These are phyloP conservation scores for Akanthomyces lecanii DNA, from an alignment of 2,329 filamentous ascomycete genomes.

Conservation along the genomic window DNA sequence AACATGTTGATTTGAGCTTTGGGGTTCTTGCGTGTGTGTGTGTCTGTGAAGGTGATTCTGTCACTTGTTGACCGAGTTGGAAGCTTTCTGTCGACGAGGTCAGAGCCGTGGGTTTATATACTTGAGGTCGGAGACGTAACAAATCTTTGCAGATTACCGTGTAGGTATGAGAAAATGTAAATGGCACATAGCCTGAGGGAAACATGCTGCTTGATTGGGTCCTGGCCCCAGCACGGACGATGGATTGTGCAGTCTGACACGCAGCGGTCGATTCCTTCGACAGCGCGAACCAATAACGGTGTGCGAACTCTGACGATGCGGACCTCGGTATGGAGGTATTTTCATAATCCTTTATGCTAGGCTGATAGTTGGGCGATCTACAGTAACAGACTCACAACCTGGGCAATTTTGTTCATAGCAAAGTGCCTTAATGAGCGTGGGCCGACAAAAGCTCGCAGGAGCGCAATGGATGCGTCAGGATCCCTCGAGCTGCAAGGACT, in stretches of 20 bases:
- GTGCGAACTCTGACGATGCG: not conserved
- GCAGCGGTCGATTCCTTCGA: not conserved
- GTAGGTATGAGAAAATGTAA: no score
- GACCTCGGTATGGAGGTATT: not conserved
- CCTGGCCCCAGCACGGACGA: not conserved
- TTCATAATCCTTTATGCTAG: not conserved
- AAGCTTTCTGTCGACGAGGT: no score
- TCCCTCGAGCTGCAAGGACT: not conserved
- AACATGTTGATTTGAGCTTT: constrained; percentile 20
- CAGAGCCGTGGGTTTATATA: not conserved
- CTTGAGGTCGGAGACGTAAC: not conserved
- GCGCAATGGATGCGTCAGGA: not conserved
- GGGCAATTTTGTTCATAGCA: not conserved
- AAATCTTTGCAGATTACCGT: not conserved
- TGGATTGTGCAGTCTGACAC: not conserved
- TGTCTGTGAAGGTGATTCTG: no score
- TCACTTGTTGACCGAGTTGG: no score
- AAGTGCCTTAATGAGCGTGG: not conserved
- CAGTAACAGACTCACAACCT: not conserved
- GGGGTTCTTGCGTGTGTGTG: not conserved
- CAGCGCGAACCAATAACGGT: not conserved
- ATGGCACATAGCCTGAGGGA: not conserved
- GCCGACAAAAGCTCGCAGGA: not conserved
- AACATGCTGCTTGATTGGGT: not conserved
- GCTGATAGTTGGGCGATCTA: no score